Evolutionary conservation across 139 green algal genomes (phyloP), one percentile per base, ranked within the genome.

Genomic region (Auxenochlorella pyrenoidosa): DNA sequence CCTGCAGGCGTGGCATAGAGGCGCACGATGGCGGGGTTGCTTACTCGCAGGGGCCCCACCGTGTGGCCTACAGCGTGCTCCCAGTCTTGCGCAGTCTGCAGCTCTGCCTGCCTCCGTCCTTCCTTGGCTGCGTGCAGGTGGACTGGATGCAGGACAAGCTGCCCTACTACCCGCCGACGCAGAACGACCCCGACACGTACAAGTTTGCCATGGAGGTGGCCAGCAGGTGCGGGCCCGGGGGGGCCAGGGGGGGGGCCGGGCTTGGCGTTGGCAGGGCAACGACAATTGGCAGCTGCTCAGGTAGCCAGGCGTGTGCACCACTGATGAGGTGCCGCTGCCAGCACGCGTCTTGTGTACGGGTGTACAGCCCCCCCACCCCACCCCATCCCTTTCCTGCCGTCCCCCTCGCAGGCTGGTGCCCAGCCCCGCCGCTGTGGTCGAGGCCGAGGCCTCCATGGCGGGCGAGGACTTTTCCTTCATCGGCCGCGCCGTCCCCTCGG

Each of bases 401-500:
- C 59, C n/a, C 32, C 32, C 5, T 16, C 92, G 40, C 83, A 93
- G 86, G 79, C 51, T 95, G 81, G 34, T 92, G 47, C 88, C 84
- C 21, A 73, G 82, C 38, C 79, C 59, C 0, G 66, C 26, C 41
- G 44, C 40, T 0, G 81, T 93, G 68, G 18, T 60, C 16, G 90
- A 95, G 32, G 83, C 88, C 1, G 92, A 95, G 79, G 84, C 91
- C 30, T 92, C 89, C 5, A 96, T 96, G 92, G 93, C 91, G 18
- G 96, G 88, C 0, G 96, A 98, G 88, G 96, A 98, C 90, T 98
- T 98, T 89, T 83, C 92, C 10, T 98, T 97, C 87, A 96, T 95
- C 38, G 86, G 78, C 15, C 43, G 72, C 36, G 82, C 43, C 4
- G 88, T 95, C 6, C 94, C 94, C 38, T 93, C 91, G 41, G 87